Percentiles rank a stretch among this genome's conserved stretches.
Conservation (phyloP, 1,284 basidiomycete species). For the Apiotrichum akiyoshidainum region DNA sequence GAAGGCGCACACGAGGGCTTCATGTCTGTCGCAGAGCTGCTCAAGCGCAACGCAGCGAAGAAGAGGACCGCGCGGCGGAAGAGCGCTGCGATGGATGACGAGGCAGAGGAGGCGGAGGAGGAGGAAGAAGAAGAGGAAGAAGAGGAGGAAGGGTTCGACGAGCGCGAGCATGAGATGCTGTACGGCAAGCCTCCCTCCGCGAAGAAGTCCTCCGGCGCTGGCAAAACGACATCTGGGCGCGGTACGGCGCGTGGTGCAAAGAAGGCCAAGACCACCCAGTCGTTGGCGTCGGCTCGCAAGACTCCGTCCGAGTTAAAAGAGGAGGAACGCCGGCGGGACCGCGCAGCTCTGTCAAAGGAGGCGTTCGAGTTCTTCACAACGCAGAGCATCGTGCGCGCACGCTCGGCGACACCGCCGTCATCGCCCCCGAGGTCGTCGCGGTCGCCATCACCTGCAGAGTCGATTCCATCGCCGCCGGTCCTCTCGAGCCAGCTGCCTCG, state of each 20-base stretch:
- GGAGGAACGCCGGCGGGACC: conserved; percentile 7
- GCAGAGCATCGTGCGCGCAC: conserved; percentile 21
- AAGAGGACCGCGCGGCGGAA: conserved; percentile 18
- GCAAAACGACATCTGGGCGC: background rate
- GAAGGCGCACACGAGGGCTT: conserved; percentile 46
- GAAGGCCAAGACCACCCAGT: conserved; percentile 1
- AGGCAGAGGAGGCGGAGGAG: conserved; percentile 5
- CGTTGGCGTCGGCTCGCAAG: background rate
- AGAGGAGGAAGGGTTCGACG: conserved; percentile 16
- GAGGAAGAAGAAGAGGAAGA: conserved; percentile 3
- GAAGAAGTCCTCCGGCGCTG: background rate
- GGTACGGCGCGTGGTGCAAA: conserved; percentile 1
- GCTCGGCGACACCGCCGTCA: conserved; percentile 3
- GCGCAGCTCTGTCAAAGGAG: conserved; percentile 16
- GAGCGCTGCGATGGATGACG: background rate
- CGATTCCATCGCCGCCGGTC: too few relatives aligned
- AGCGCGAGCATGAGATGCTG: conserved; percentile 17
- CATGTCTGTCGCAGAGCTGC: conserved; percentile 42
- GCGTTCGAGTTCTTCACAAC: conserved; percentile 43
- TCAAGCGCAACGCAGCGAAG: conserved; percentile 27
- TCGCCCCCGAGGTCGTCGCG: too few relatives aligned
- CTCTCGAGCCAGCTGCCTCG: too few relatives aligned
- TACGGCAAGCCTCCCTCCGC: background rate
- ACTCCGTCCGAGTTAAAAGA: background rate
- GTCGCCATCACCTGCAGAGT: too few relatives aligned